Base-by-base conservation (phyloP, 2,329 filamentous ascomycete genomes). In the Onygenales sp. region DNA sequence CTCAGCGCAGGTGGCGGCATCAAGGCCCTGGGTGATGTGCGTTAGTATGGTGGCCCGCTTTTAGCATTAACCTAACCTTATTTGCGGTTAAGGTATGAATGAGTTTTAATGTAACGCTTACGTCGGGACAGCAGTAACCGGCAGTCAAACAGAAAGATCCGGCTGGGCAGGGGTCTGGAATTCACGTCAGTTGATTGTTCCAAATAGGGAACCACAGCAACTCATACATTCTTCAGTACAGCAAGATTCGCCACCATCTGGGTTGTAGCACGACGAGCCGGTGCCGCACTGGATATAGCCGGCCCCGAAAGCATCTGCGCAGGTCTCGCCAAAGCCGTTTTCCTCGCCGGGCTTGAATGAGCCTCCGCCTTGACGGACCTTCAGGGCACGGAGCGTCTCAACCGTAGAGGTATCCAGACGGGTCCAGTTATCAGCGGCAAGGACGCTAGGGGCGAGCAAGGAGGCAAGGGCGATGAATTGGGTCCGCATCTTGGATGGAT, bases 181-280 rank as follows among this genome's bases (percentile, higher is more conserved):
- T 43, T 3, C 31, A 31, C 4, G 49, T 51, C 41, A 51, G 42
- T n/a, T 14, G 39, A 50, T 50, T 11, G 14, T 13, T 53, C n/a
- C n/a, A 43, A 35, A 27, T 42, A 27, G 11, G 27, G 17, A 31
- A 33, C n/a, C 8, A 56, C 59, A 27, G 21, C 21, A 27, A 27
- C 3, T 27, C 21, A 50, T 57, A 60, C 60, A 62, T 54, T 53
- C 55, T 46, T 51, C 57, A 17, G 51, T 49, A 53, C 61, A 62
- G 55, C 61, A 63, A 33, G 56, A 51, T 17, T 63, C 58, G 11
- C 59, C 59, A 32, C 52, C 55, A 38, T 31, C 51, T 43, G 57
- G 50, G 44, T 55, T 59, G 51, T 58, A 60, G 47, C 58, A 60
- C 36, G 51, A 21, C 11, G 52, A 46, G 47, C 54, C 51, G 32